These are phyloP conservation scores for Tricholoma saponaceum DNA, from an alignment of 768 basidiomycete species.

Conservation along the genomic window DNA sequence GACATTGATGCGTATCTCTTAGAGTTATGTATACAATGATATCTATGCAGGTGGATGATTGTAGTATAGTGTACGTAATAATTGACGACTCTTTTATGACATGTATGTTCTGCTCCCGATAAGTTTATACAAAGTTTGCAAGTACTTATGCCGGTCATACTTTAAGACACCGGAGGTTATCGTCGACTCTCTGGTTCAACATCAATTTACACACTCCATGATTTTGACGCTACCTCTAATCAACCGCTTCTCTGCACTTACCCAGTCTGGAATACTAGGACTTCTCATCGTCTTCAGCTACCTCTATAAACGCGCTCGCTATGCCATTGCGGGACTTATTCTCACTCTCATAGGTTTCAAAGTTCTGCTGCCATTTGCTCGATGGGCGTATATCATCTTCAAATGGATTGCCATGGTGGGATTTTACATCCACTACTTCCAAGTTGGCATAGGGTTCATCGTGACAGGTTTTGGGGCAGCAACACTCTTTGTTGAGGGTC, in stretches of 20 bases:
- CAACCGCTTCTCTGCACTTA: conserved; percentile 23
- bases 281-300: conserved; percentile 25
- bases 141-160: background rate
- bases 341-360: conserved; percentile 24
- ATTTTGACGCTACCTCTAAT: conserved; percentile 21
- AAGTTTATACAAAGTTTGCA: too few relatives aligned
- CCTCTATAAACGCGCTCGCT: conserved; percentile 21
- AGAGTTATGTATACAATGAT: background rate
- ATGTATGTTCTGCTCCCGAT: background rate
- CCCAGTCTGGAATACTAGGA: conserved; percentile 24
- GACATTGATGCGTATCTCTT: background rate
- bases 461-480: conserved; percentile 9
- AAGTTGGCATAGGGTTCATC: conserved; percentile 16
- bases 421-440: conserved; percentile 10
- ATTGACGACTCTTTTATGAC: background rate
- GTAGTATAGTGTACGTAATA: background rate
- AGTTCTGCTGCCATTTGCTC: conserved; percentile 6
- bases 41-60: background rate
- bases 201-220: conserved; percentile 5
- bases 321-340: conserved; percentile 17
- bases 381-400: conserved; percentile 4
- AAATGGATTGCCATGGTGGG: conserved; percentile 13
- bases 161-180: background rate
- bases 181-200: background rate
- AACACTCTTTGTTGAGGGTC: conserved; percentile 7